Evolutionary conservation across 1,139 yeast species (phyloP), one percentile per base, ranked within the genome.

Genomic region (Lodderomyces margitis): DNA sequence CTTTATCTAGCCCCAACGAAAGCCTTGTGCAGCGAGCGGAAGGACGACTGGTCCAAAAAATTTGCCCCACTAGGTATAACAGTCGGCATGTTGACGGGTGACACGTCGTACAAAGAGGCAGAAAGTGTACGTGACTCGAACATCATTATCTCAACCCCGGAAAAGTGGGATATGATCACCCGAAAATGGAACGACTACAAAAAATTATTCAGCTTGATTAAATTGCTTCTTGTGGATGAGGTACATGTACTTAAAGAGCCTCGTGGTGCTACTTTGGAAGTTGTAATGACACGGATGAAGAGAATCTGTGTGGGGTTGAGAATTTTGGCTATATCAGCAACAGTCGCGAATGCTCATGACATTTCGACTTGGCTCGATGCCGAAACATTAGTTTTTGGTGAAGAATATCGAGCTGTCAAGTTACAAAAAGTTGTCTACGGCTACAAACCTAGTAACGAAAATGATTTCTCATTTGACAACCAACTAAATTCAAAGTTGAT

Each of bases 1-100:
- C 50, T 78, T 3, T 78, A 76, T 47, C 62, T 78, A 42, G 81
- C 82, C 1, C 82, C 83, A 1, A 75, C 81, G 4, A 77, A 74
- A 47, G 72, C 81, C 0, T 56, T 78, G 34, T 78, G 83, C 45
- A 51, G 57, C 21, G 78, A 75, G 50, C 62, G 67, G 37, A 62
- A 59, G 23, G 59, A 56, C 10, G 74, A 69, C 42, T 78, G 83
- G 83, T 49, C 46, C 0, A 38, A 49, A 0, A 68, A 61, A 43
- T 75, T 77, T 48, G 45, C 57, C 3, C 40, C 49, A 0, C 48
- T 68, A 6, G 62, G 65, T 10, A 45, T 73, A 10, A 53, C 62
- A 3, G 75, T 76, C 6, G 80, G 78, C 0, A 55, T 73, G 30
- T 53, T 78, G 33, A 77, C 82, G 0, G 68, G 80, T 39, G 82